Evolutionary conservation across 352 stramenopile genomes (phyloP), one percentile per base, ranked within the genome.

Genomic region (Globisporangium megalacanthum): DNA sequence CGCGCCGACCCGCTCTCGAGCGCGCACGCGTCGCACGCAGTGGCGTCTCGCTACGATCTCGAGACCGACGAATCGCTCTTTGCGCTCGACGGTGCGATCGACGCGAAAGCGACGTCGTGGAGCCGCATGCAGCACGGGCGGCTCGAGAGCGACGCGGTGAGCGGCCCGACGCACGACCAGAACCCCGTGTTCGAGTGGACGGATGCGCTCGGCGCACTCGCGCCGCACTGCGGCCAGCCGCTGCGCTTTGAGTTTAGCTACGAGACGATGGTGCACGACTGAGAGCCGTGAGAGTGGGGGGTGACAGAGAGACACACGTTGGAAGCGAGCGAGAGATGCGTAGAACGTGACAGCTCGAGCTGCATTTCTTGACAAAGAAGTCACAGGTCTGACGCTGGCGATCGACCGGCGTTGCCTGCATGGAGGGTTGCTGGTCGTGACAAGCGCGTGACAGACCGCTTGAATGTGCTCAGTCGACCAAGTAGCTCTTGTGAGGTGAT

Each of bases 11-110:
- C 76, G 31, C 59, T 87, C 14, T 79, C 72, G 4, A 41, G 68
- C 14, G 56, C 61, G 29, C 73, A 85, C 44, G 69, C 79, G 4
- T 81, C 73, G 4, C 64, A 73, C 35, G 76, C 79, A 0, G 70
- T 94, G n/a, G 81, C 77, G 8, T 68, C 72, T 1, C 74, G 84
- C 3, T 88, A 85, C 62, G 84, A 94, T 51, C 70, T 92, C 29
- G 72, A 80, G 46, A 53, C 54, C 15, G 68, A 76, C 41, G 50
- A 66, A 22, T 52, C 64, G 13, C 54, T 71, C 13, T 68, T 75
- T 19, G 64, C 68, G 36, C 66, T 86, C 11, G 54, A 76, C 33
- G 83, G 83, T 20, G 79, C 72, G 35, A 87, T 90, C 58, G 84
- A 94, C 64, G 75, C 74, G 50, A 94, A 94, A 56, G 79, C 82